Conservation (phyloP, 257 asterid genomes). For the Nicotiana benthamiana region DNA sequence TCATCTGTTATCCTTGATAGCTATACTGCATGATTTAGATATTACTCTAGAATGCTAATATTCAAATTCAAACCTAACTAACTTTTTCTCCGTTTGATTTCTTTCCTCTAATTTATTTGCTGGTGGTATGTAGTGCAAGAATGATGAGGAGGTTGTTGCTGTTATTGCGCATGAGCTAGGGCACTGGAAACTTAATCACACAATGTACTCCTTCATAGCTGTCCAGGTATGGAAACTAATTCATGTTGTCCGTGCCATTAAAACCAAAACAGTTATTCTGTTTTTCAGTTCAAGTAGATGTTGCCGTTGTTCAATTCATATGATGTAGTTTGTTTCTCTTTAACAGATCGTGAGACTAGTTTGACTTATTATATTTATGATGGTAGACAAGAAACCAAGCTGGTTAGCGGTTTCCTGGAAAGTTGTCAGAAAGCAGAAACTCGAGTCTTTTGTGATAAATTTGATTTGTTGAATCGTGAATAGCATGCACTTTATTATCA, state of each 20-base stretch:
- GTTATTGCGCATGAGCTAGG: slow-evolving; percentile 97
- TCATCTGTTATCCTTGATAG: neutral
- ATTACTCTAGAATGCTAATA: neutral
- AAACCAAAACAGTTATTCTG: neutral
- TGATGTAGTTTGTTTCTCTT: neutral
- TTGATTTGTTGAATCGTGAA: neutral
- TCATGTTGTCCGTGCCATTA: neutral
- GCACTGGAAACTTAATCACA: slow-evolving; percentile 94
- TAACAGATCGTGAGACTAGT: neutral
- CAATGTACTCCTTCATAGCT: slow-evolving; percentile 76
- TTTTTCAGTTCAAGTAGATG: neutral
- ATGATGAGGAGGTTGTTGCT: slow-evolving; percentile 93
- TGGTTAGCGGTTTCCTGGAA: neutral
- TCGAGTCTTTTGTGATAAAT: neutral
- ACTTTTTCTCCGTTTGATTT: neutral
- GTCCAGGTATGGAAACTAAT: slow-evolving; percentile 54
- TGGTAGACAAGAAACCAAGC: neutral
- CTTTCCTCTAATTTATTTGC: neutral
- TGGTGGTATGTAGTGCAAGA: slow-evolving; percentile 56
- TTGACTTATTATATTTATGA: neutral
- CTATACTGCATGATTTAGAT: neutral
- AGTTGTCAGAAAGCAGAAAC: neutral
- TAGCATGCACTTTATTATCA: neutral
- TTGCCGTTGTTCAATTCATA: neutral
- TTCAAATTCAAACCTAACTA: neutral